A percentile compares a stretch with the other conserved stretches of the same genome.
Evolutionary conservation across 352 stramenopile species (phyloP).

Genomic region (Globisporangium takayamanum): DNA sequence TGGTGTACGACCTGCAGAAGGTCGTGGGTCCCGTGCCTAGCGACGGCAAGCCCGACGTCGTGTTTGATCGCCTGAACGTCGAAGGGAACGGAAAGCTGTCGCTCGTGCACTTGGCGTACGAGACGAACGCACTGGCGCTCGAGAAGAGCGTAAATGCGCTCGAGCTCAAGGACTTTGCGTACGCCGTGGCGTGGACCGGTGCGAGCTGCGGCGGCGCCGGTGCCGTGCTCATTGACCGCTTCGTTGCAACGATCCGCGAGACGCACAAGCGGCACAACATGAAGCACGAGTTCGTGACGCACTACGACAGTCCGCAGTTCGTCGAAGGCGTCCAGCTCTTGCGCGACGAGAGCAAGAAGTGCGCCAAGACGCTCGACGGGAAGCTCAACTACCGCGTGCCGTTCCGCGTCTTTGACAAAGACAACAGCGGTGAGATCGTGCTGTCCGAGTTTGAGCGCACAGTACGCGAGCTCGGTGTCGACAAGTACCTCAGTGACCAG

Average conservation of each 20-base stretch:
- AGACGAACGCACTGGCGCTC: slow-evolving; percentile 46
- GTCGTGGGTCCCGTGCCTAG: slow-evolving; percentile 37
- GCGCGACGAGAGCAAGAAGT: slow-evolving; percentile 64
- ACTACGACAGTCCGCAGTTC: slow-evolving; percentile 75
- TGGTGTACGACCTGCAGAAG: slow-evolving; percentile 71
- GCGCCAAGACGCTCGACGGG: slow-evolving; percentile 71
- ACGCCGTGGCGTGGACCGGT: slow-evolving; percentile 67
- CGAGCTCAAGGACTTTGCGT: slow-evolving; percentile 69
- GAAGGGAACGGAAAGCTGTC: slow-evolving; percentile 67
- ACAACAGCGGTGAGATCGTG: slow-evolving; percentile 57
- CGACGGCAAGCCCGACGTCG: slow-evolving; percentile 30
- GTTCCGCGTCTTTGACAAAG: slow-evolving; percentile 70
- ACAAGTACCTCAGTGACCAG: slow-evolving; percentile 64
- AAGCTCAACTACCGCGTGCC: slow-evolving; percentile 69
- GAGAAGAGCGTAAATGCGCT: slow-evolving; percentile 47
- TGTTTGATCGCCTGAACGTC: slow-evolving; percentile 69
- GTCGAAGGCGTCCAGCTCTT: slow-evolving; percentile 66
- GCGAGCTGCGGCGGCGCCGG: slow-evolving; percentile 67
- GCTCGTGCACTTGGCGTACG: slow-evolving; percentile 45
- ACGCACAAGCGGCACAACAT: slow-evolving; percentile 73
- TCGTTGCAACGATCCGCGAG: slow-evolving; percentile 57
- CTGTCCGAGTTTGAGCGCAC: slow-evolving; percentile 67
- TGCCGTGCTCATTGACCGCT: slow-evolving; percentile 65
- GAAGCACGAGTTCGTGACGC: slow-evolving; percentile 79
- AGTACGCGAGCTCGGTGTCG: slow-evolving; percentile 63